These are phyloP conservation scores for Pelargonium myrrhifolium DNA, from an alignment of 441 rosid genomes.

Conservation along the genomic window DNA sequence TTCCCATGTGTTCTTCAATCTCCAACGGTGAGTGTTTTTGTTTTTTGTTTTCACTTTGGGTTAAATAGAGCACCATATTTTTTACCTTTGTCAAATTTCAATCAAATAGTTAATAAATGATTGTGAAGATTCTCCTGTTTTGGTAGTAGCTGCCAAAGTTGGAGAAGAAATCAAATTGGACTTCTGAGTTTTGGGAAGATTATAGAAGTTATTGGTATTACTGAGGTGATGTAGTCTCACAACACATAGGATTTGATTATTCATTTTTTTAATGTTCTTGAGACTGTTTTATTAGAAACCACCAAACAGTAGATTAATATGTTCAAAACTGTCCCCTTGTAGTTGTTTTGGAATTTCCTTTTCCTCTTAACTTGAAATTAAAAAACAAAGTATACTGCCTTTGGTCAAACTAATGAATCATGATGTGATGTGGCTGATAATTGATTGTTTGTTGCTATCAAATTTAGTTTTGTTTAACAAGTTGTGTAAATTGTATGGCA, in stretches of 20 bases:
- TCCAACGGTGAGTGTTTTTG: slow-evolving; percentile 42
- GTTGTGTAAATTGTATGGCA: background rate
- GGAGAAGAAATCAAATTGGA: background rate
- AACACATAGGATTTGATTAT: background rate
- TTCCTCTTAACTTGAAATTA: background rate
- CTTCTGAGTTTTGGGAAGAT: background rate
- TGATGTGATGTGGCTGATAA: background rate
- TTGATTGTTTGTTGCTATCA: too few relatives aligned
- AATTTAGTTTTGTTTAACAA: background rate
- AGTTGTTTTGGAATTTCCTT: background rate
- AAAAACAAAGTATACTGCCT: background rate
- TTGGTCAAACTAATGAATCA: background rate
- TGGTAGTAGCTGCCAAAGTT: background rate
- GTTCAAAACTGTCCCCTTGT: background rate
- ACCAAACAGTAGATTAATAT: background rate
- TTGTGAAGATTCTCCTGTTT: background rate
- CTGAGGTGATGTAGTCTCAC: background rate
- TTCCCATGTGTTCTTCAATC: slow-evolving; percentile 43
- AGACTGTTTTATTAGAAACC: background rate
- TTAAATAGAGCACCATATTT: background rate
- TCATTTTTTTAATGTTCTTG: background rate
- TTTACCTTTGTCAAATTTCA: background rate
- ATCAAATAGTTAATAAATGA: background rate
- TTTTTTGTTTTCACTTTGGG: background rate
- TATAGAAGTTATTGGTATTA: background rate